Evolutionary conservation across 257 asterid genomes (phyloP), one percentile per base, ranked within the genome.

Genomic region (Solanum paucissectum): DNA sequence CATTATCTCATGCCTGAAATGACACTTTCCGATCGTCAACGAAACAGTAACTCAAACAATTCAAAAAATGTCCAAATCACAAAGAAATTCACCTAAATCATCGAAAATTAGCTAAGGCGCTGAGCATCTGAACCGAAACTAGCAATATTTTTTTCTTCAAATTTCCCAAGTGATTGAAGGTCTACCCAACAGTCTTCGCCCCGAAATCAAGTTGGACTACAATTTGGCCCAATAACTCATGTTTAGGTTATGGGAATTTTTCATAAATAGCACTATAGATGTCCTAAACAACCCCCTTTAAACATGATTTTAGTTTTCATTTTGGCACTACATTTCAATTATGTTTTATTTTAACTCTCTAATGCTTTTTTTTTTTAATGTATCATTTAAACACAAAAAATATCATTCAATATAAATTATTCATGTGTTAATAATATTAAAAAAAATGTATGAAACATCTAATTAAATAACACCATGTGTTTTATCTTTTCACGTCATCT

Each of bases 1-100:
- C 98, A 97, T 96, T 89, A 88, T 95, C 86, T 89, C 69, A 85
- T 68, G 29, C 84, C 89, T 88, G 49, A 72, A 38, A 69, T 40
- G n/a, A 72, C 62, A 33, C 64, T 86, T 71, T n/a, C 72, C 14
- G 37, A 86, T 86, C 83, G 14, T 49, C 68, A 68, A 68, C 33
- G 18, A 89, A 40, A 76, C 69, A 29, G 13, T 27, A 9, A 29
- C 14, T 34, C 21, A 64, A 77, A 46, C 16, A 21, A 29, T 33
- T 55, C 42, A 72, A 21, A 60, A 72, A 60, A 20, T 73, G 4
- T 16, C 36, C 64, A 83, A 62, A 73, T 34, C 49, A 74, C 37
- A 13, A 44, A 66, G 44, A 74, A 74, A 21, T 23, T 23, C 83
- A 74, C 52, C 83, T 37, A 74, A 74, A 37, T 37, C 52, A 40